phyloP scores from a whole-genome alignment of 495 filamentous ascomycete species.

The Platismatia glauca region DNA sequence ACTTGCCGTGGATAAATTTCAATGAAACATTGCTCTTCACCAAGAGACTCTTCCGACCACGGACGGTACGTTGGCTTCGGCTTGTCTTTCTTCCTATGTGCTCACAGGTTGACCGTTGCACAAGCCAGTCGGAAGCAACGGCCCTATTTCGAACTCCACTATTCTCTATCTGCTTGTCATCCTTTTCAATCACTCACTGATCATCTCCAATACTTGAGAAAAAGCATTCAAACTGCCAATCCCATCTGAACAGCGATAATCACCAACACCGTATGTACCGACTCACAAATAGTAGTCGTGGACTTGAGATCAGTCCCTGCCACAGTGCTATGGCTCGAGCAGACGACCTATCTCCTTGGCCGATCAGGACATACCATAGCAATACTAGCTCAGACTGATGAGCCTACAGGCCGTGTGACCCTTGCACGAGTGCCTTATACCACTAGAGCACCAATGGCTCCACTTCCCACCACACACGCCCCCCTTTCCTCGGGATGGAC shows the following conservation, averaged over 20 bases:
- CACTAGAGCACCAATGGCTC: neutral
- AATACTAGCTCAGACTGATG: conserved; percentile 5
- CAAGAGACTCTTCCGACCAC: neutral
- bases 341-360: conserved; percentile 9
- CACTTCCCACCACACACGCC: neutral
- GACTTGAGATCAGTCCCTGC: neutral
- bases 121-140: neutral
- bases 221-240: neutral
- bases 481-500: neutral
- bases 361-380: conserved; percentile 4
- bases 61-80: neutral
- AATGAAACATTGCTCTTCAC: neutral
- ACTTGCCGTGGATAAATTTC: neutral
- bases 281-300: conserved; percentile 5
- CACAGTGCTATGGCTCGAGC: conserved; percentile 9
- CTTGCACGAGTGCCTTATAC: neutral
- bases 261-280: conserved; percentile 2
- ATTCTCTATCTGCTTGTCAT: neutral
- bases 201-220: neutral
- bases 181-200: neutral
- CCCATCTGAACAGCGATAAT: neutral
- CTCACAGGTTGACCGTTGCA: neutral
- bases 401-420: neutral
- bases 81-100: neutral
- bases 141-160: neutral